These are phyloP conservation scores for Plasmodium billcollinsi DNA, from an alignment of 169 alveolate species.

Conservation along the genomic window DNA sequence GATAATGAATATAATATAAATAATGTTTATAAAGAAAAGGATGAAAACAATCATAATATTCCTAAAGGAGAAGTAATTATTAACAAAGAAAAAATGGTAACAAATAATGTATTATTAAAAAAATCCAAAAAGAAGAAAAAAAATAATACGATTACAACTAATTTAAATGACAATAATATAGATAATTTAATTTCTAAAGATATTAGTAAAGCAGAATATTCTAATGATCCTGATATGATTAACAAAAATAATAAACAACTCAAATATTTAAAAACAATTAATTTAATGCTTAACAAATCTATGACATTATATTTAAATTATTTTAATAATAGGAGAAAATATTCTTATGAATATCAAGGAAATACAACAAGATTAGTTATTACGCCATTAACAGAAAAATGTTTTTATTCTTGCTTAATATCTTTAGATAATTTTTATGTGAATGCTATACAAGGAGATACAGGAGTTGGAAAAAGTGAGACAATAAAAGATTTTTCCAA, in stretches of 20 bases:
- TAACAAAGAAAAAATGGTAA: conserved; percentile 6
- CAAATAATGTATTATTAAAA: neutral
- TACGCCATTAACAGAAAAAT: conserved; percentile 97
- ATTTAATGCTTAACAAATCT: conserved; percentile 68
- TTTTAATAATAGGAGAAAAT: conserved; percentile 94
- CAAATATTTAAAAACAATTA: conserved; percentile 62
- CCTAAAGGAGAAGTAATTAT: conserved; percentile 1
- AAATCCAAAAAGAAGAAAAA: conserved; percentile 18
- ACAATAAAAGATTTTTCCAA: conserved; percentile 97
- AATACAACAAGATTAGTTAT: conserved; percentile 96
- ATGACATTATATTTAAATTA: conserved; percentile 91
- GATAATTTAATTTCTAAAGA: conserved; percentile 25
- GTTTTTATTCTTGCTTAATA: conserved; percentile 95
- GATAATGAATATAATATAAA: neutral
- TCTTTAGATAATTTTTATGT: conserved; percentile 96
- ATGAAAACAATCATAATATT: neutral
- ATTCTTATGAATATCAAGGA: conserved; percentile 98
- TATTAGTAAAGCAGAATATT: conserved; percentile 4
- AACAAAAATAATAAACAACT: conserved; percentile 56
- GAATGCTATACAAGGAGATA: conserved; percentile 98
- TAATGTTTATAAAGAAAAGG: neutral
- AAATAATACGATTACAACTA: conserved; percentile 22
- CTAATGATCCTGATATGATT: conserved; percentile 13
- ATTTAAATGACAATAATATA: neutral
- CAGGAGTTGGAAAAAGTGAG: conserved; percentile 99